phyloP scores from a whole-genome alignment of 345 rosid genomes.

The Acer negundo region DNA sequence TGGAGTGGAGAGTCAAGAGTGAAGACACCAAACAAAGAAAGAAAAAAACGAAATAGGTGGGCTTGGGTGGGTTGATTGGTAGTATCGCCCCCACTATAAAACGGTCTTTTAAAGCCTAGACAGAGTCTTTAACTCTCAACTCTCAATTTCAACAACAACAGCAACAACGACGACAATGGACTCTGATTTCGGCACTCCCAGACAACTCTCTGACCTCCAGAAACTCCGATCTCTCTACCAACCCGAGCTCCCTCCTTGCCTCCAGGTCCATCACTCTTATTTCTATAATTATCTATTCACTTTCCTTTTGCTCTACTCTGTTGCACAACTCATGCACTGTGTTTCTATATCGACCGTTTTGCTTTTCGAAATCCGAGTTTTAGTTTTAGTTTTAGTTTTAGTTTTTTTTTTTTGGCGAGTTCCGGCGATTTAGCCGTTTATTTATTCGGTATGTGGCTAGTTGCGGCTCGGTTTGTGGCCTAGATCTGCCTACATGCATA shows the following conservation, averaged over 20 bases:
- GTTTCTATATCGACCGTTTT: neutral
- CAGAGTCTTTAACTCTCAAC: neutral
- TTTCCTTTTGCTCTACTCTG: too few species aligned
- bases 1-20: neutral
- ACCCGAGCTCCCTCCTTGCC: constrained; percentile 92
- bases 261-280: constrained; percentile 49
- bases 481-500: constrained; percentile 8
- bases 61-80: constrained; percentile 24
- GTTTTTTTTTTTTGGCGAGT: neutral
- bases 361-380: neutral
- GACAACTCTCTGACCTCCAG: constrained; percentile 91
- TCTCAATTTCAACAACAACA: neutral
- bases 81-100: constrained; percentile 31
- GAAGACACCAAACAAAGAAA: neutral
- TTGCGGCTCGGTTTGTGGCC: neutral
- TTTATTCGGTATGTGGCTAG: neutral
- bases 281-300: too few species aligned
- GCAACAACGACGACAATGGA: constrained; percentile 53
- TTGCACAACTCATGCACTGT: too few species aligned
- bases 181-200: constrained; percentile 92
- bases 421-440: neutral
- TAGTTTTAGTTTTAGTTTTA: constrained; percentile 9
- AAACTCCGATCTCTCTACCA: constrained; percentile 77
- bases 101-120: constrained; percentile 13
- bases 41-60: neutral